These are phyloP conservation scores for Chionographis japonica DNA, from an alignment of 106 monocot species.

Conservation along the genomic window DNA sequence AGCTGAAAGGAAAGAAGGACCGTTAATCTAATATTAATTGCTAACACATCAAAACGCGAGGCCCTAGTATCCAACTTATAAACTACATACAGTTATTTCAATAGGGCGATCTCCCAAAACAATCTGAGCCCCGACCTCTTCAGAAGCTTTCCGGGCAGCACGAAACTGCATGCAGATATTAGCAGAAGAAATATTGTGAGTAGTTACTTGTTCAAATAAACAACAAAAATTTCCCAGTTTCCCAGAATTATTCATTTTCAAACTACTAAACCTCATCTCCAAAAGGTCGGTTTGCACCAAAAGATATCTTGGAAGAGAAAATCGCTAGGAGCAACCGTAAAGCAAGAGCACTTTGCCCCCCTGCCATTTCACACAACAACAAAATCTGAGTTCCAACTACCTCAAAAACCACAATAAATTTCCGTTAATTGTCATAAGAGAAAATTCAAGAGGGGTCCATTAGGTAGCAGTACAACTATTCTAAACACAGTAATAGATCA, in stretches of 20 bases:
- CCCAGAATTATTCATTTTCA: not conserved
- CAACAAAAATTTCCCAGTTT: not conserved
- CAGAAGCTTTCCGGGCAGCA: slow-evolving; percentile 75
- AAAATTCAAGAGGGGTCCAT: no score
- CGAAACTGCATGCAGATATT: slow-evolving; percentile 69
- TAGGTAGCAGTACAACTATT: no score
- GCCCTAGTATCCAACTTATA: not conserved
- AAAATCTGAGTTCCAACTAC: not conserved
- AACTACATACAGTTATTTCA: slow-evolving; percentile 81
- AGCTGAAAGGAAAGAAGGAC: slow-evolving; percentile 49
- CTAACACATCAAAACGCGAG: not conserved
- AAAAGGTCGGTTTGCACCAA: slow-evolving; percentile 53
- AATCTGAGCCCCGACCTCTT: slow-evolving; percentile 82
- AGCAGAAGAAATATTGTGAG: slow-evolving; percentile 3
- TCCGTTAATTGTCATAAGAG: no score
- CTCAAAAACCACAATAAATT: not conserved
- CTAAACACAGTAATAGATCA: no score
- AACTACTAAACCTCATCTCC: slow-evolving; percentile 67
- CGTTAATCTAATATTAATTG: not conserved
- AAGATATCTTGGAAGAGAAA: slow-evolving; percentile 90
- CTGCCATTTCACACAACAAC: slow-evolving; percentile 22
- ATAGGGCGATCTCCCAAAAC: slow-evolving; percentile 96
- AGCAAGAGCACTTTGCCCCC: slow-evolving; percentile 94
- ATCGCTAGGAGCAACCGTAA: slow-evolving; percentile 79
- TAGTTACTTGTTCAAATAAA: not conserved